phyloP scores from a whole-genome alignment of 1,284 basidiomycete species.

The Heterobasidion annosum region DNA sequence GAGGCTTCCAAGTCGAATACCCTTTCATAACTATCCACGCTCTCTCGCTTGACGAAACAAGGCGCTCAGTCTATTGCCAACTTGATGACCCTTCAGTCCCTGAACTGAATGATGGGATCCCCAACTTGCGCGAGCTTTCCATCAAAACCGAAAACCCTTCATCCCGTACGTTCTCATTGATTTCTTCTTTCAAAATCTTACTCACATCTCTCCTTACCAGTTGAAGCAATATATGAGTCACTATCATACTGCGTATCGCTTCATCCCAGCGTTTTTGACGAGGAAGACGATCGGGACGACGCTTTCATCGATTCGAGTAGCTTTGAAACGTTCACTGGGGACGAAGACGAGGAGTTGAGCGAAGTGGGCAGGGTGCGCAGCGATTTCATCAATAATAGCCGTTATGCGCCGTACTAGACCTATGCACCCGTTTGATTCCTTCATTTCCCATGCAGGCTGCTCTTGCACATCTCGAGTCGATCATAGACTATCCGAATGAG shows the following conservation, averaged over 20 bases:
- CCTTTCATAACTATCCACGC: constrained; percentile 86
- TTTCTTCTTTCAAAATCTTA: not conserved
- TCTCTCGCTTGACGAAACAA: constrained; percentile 57
- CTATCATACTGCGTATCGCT: constrained; percentile 86
- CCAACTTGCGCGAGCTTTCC: constrained; percentile 66
- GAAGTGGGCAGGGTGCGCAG: constrained; percentile 92
- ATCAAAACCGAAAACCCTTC: constrained; percentile 54
- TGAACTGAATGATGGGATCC: constrained; percentile 38
- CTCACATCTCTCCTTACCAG: constrained; percentile 29
- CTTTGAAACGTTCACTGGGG: constrained; percentile 56
- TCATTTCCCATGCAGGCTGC: constrained; percentile 43
- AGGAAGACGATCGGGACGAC: constrained; percentile 47
- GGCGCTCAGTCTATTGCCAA: constrained; percentile 83
- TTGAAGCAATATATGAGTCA: constrained; percentile 83
- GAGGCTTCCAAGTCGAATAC: constrained; percentile 76
- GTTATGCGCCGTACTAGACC: constrained; percentile 83
- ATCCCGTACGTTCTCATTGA: constrained; percentile 45
- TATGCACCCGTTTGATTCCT: constrained; percentile 16
- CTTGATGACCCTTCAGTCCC: constrained; percentile 55
- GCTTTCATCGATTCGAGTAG: constrained; percentile 45
- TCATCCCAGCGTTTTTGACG: constrained; percentile 50
- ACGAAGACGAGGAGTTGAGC: constrained; percentile 60
- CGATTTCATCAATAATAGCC: constrained; percentile 73
- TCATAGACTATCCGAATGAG: constrained; percentile 48
- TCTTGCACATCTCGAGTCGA: constrained; percentile 66